Percentiles rank a stretch among this genome's conserved stretches.
phyloP scores from a whole-genome alignment of 1,284 basidiomycete genomes.

The Malassezia equina region DNA sequence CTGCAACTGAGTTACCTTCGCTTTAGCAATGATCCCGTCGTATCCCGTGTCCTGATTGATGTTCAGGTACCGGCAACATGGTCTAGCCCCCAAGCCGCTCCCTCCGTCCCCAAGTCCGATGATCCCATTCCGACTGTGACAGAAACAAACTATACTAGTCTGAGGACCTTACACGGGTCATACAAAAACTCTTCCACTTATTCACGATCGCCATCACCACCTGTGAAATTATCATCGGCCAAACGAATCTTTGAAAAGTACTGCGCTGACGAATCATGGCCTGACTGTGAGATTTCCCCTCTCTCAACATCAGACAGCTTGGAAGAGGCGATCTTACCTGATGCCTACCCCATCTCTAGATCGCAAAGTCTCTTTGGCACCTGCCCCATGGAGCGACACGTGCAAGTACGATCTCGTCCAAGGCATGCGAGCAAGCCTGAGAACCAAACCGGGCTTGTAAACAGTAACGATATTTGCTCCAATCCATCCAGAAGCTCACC shows the following conservation, averaged over 20 bases:
- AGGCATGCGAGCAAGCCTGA: not conserved
- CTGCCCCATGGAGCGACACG: not conserved
- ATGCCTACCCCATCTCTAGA: not conserved
- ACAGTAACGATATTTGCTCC: not conserved
- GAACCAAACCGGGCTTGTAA: not conserved
- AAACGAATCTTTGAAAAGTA: slow-evolving; percentile 1
- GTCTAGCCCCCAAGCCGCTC: not conserved
- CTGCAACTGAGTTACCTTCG: not conserved
- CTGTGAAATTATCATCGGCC: not conserved
- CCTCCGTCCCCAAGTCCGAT: not conserved
- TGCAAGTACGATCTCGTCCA: not conserved
- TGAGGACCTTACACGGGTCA: not conserved
- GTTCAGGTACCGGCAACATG: not conserved
- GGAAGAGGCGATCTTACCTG: not conserved
- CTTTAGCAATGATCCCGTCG: slow-evolving; percentile 1
- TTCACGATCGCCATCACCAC: not conserved
- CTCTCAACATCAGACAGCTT: not conserved
- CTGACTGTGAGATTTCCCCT: not conserved
- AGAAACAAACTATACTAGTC: not conserved
- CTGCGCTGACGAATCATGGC: slow-evolving; percentile 6
- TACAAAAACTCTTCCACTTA: not conserved
- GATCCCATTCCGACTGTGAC: not conserved
- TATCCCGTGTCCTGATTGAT: slow-evolving; percentile 3
- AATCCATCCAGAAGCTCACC: not conserved
- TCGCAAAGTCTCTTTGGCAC: not conserved